Conservation (phyloP, 306 rosid species). For the Prunus mongolica region DNA sequence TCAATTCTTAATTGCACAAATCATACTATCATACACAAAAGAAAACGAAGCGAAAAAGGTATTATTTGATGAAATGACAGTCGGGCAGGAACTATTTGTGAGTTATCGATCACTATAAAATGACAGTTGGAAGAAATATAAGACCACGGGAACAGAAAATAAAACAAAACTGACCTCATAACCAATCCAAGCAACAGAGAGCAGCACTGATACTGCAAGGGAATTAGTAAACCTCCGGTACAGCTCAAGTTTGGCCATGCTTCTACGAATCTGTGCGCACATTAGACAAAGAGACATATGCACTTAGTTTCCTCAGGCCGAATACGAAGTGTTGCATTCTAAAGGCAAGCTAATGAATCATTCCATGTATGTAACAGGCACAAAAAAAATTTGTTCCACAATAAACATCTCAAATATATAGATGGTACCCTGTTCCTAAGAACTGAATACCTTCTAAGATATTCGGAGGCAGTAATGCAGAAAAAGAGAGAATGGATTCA, state of each 20-base stretch:
- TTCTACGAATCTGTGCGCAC: slow-evolving; percentile 50
- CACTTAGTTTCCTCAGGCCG: slow-evolving; percentile 4
- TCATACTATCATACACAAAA: not conserved
- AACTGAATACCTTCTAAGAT: not conserved
- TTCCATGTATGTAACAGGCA: not conserved
- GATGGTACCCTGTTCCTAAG: not conserved
- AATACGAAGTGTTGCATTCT: not conserved
- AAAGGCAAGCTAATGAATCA: not conserved
- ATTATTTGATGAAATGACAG: not conserved
- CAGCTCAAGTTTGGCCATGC: slow-evolving; percentile 63
- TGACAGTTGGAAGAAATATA: not conserved
- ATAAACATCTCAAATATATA: not conserved
- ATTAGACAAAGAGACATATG: slow-evolving; percentile 7
- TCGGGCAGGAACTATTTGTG: not conserved
- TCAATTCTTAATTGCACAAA: not conserved
- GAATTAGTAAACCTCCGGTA: slow-evolving; percentile 77
- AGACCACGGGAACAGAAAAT: not conserved
- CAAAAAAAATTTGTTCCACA: not conserved
- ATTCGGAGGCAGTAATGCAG: not conserved
- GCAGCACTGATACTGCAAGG: slow-evolving; percentile 71
- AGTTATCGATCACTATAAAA: not conserved
- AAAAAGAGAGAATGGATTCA: not conserved
- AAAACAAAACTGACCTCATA: slow-evolving; percentile 50
- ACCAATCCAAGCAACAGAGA: slow-evolving; percentile 71
- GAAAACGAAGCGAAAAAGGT: not conserved